Base-by-base conservation (phyloP, 148 eudicot genomes). In the Vaccinium myrtillus region DNA sequence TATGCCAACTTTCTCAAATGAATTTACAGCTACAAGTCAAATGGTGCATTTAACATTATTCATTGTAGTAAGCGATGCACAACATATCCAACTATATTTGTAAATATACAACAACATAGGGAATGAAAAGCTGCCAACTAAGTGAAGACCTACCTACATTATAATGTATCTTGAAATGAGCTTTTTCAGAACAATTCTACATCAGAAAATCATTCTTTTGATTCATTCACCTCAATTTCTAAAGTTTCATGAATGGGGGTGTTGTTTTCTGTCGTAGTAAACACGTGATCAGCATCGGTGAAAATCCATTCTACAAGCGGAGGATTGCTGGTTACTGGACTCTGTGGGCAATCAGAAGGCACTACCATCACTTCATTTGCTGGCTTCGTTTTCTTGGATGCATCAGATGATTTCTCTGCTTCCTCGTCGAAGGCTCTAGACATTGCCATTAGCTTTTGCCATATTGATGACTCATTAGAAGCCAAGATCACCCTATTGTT, bases 341-440 rank as follows among this genome's bases (percentile, higher is more conserved):
- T 89, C 15, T 76, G 75, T 8, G 75, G 16, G 13, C 27, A 30
- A 51, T 70, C 65, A 27, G 25, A 36, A 21, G 55, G 32, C 51
- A 55, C 48, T 59, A 18, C 55, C 27, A 13, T 50, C n/a, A n/a
- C 58, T 19, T 27, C 79, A 5, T 55, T 48, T 9, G 32, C 2
- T 19, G 79, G 14, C 0, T 8, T 25, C 16, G 13, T 50, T 46
- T 53, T 65, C 61, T 76, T 71, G 73, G 86, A 79, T 13, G 85
- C 56, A 25, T 82, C 77, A 25, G 27, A 36, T 55, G 79, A 23
- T n/a, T 48, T 53, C 1, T 86, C 85, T 32, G 85, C 85, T 27
- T 83, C 83, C 86, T 86, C 81, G 21, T 88, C 61, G 32, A 83
- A 87, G 30, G 3, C 51, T 58, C 82, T 88, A 23, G 82, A 87